Conservation (phyloP, 2,329 filamentous ascomycete species). For the Pseudopyricularia javanii region DNA sequence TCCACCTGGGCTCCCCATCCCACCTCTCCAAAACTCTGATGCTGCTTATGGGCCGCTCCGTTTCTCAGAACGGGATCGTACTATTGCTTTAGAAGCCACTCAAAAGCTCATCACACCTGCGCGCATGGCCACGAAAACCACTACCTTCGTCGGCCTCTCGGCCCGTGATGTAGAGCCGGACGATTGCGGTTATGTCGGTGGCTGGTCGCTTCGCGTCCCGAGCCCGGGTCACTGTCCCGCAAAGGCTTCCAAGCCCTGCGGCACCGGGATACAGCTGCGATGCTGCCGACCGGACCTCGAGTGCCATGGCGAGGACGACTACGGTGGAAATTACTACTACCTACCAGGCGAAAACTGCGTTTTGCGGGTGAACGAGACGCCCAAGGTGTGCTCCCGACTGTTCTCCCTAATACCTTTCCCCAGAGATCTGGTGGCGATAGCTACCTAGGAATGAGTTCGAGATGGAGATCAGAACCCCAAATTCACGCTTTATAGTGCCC, state of each 20-base stretch:
- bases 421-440: too few species aligned
- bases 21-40: too few species aligned
- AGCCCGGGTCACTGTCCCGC: neutral
- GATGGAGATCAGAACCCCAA: neutral
- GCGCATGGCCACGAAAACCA: too few species aligned
- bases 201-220: neutral
- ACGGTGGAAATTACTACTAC: neutral
- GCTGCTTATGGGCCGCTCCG: too few species aligned
- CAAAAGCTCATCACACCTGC: too few species aligned
- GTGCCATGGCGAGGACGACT: neutral
- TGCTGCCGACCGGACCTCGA: neutral
- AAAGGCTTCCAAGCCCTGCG: neutral
- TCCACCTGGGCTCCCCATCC: too few species aligned
- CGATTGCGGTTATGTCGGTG: neutral
- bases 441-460: too few species aligned
- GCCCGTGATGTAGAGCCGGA: neutral
- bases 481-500: neutral
- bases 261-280: neutral
- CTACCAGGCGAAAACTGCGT: neutral
- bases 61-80: too few species aligned
- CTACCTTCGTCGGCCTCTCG: neutral
- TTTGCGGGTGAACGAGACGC: neutral
- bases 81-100: too few species aligned
- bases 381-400: neutral
- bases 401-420: neutral